Evolutionary conservation across 106 monocot species (phyloP).

Genomic region (Allium sativum): DNA sequence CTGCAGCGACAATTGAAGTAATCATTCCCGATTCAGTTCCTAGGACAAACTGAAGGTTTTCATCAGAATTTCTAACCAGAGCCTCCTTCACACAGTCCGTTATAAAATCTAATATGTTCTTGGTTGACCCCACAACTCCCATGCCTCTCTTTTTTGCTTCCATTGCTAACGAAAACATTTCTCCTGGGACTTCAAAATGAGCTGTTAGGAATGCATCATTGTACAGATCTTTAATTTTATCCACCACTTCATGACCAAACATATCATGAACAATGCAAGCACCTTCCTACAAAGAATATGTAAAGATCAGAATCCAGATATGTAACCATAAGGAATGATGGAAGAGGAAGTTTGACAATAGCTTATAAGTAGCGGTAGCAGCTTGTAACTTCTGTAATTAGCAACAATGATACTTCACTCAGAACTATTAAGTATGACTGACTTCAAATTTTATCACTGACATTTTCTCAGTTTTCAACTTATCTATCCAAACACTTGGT

Average conservation of each 20-base stretch:
- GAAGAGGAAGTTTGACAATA: too few relatives aligned
- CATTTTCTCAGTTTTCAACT: too few relatives aligned
- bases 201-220: conserved; percentile 92
- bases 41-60: conserved; percentile 88
- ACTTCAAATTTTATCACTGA: too few relatives aligned
- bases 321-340: too few relatives aligned
- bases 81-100: conserved; percentile 65
- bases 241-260: conserved; percentile 96
- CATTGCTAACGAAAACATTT: conserved; percentile 97
- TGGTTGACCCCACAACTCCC: conserved; percentile 96
- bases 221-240: conserved; percentile 82
- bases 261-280: conserved; percentile 95
- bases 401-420: too few relatives aligned
- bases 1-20: conserved; percentile 81
- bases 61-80: conserved; percentile 57
- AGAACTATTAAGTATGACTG: too few relatives aligned
- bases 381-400: too few relatives aligned
- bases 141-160: conserved; percentile 96
- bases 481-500: too few relatives aligned
- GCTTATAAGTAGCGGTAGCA: too few relatives aligned
- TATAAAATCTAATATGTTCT: conserved; percentile 94
- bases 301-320: too few relatives aligned
- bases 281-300: conserved; percentile 46
- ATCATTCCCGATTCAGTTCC: conserved; percentile 99
- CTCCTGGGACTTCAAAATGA: conserved; percentile 97